A percentile compares a stretch with the other conserved stretches of the same genome.
Conservation (phyloP, 768 basidiomycete genomes). For the Gelatoporia subvermispora region DNA sequence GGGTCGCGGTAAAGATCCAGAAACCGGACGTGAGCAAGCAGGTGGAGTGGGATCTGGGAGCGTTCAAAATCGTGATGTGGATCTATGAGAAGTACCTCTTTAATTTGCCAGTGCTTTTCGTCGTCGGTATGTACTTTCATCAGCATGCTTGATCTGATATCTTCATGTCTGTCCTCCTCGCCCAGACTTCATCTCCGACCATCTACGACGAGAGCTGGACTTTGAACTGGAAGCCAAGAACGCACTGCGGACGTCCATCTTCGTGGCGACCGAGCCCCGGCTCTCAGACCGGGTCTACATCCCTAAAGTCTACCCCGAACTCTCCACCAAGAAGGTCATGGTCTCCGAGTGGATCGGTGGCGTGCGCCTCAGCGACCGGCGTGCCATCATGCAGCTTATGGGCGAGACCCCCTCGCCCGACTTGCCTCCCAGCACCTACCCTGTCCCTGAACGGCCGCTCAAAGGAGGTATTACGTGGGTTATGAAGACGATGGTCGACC, state of each 20-base stretch:
- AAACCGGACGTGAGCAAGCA: slow-evolving; percentile 86
- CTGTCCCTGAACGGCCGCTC: slow-evolving; percentile 22
- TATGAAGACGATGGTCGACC: slow-evolving; percentile 84
- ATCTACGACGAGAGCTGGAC: slow-evolving; percentile 79
- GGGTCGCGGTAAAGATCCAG: slow-evolving; percentile 93
- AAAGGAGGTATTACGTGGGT: slow-evolving; percentile 58
- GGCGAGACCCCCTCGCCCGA: slow-evolving; percentile 35
- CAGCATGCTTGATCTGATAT: neutral
- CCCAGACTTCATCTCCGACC: slow-evolving; percentile 73
- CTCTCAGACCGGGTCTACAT: slow-evolving; percentile 72
- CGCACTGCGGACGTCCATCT: slow-evolving; percentile 61
- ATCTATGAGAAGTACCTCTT: slow-evolving; percentile 76
- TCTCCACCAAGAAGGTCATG: slow-evolving; percentile 74
- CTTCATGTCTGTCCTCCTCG: neutral
- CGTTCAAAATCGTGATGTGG: slow-evolving; percentile 72
- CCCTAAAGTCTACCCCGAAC: slow-evolving; percentile 67
- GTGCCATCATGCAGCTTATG: slow-evolving; percentile 52
- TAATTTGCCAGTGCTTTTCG: slow-evolving; percentile 79
- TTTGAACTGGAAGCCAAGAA: slow-evolving; percentile 79
- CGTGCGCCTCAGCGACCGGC: slow-evolving; percentile 63
- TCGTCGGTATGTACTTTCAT: slow-evolving; percentile 51
- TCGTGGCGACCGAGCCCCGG: slow-evolving; percentile 65
- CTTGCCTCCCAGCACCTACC: neutral
- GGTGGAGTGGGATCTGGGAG: slow-evolving; percentile 78
- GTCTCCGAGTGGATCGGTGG: slow-evolving; percentile 85